phyloP scores from a whole-genome alignment of 495 filamentous ascomycete genomes.

The Penicillium samsonianum region DNA sequence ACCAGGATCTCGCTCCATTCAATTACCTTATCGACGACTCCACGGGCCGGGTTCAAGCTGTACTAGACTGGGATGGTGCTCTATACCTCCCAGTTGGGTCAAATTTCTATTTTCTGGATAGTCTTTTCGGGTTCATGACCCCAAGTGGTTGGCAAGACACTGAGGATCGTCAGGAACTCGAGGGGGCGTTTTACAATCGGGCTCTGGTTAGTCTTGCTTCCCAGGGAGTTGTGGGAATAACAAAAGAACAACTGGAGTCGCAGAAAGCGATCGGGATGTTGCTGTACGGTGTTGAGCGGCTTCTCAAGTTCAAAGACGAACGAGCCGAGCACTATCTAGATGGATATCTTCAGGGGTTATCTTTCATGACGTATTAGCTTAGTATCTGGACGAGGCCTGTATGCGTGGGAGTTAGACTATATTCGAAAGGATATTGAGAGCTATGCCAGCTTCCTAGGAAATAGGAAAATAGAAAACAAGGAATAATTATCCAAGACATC shows the following conservation, averaged over 20 bases:
- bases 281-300: conserved; percentile 18
- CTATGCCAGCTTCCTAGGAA: no score
- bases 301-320: conserved; percentile 24
- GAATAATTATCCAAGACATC: no score
- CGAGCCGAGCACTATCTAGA: conserved; percentile 21
- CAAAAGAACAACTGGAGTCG: conserved; percentile 18
- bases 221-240: conserved; percentile 10
- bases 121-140: conserved; percentile 13
- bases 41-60: conserved; percentile 11
- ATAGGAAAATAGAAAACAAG: no score
- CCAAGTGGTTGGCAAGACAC: conserved; percentile 14
- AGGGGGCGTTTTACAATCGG: conserved; percentile 12
- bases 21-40: conserved; percentile 18
- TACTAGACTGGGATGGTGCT: conserved; percentile 14
- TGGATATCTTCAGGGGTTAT: conserved; percentile 18
- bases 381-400: conserved; percentile 14
- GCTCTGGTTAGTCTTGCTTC: conserved; percentile 18
- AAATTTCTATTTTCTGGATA: conserved; percentile 17
- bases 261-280: conserved; percentile 22
- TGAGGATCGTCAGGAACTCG: conserved; percentile 15
- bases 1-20: conserved; percentile 17
- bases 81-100: conserved; percentile 15
- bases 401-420: no score
- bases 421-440: no score
- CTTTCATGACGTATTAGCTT: conserved; percentile 14